phyloP scores from a whole-genome alignment of 2,329 filamentous ascomycete genomes.

The Zymoseptoria passerinii region DNA sequence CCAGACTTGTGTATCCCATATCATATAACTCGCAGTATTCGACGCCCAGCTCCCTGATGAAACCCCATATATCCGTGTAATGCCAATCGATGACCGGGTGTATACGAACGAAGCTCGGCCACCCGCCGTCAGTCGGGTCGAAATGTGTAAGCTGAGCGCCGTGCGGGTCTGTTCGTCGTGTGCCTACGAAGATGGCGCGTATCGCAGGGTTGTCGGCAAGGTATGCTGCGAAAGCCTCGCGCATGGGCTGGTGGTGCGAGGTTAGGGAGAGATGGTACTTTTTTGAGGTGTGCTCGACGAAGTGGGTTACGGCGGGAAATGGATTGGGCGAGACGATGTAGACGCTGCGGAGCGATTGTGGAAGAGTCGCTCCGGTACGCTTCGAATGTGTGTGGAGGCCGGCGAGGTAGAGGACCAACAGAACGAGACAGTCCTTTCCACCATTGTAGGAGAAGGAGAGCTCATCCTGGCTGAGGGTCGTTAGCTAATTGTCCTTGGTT shows the following conservation, averaged over 20 bases:
- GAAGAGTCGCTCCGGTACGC: slow-evolving; percentile 22
- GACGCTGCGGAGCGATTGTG: slow-evolving; percentile 63
- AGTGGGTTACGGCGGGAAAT: slow-evolving; percentile 77
- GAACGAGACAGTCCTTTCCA: slow-evolving; percentile 93
- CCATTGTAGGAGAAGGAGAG: slow-evolving; percentile 93
- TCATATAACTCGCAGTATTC: slow-evolving; percentile 86
- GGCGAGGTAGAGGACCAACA: slow-evolving; percentile 78
- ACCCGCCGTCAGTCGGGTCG: slow-evolving; percentile 77
- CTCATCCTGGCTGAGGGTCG: slow-evolving; percentile 54
- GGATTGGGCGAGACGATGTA: slow-evolving; percentile 83
- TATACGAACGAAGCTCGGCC: slow-evolving; percentile 86
- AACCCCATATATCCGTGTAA: slow-evolving; percentile 89
- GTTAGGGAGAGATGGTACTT: slow-evolving; percentile 68
- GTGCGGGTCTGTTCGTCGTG: slow-evolving; percentile 85
- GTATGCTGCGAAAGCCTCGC: slow-evolving; percentile 70
- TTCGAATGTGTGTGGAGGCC: slow-evolving; percentile 39
- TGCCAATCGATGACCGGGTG: slow-evolving; percentile 98
- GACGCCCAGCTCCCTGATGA: slow-evolving; percentile 69
- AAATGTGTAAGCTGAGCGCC: slow-evolving; percentile 72
- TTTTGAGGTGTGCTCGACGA: slow-evolving; percentile 59
- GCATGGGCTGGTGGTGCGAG: slow-evolving; percentile 72
- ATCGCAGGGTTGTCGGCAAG: slow-evolving; percentile 56
- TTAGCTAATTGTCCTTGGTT: background rate
- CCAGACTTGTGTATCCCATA: slow-evolving; percentile 82
- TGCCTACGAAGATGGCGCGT: slow-evolving; percentile 77